Percentiles rank a stretch among this genome's conserved stretches.
Conservation (phyloP, 2,329 filamentous ascomycete genomes). For the Helotiales sp. region DNA sequence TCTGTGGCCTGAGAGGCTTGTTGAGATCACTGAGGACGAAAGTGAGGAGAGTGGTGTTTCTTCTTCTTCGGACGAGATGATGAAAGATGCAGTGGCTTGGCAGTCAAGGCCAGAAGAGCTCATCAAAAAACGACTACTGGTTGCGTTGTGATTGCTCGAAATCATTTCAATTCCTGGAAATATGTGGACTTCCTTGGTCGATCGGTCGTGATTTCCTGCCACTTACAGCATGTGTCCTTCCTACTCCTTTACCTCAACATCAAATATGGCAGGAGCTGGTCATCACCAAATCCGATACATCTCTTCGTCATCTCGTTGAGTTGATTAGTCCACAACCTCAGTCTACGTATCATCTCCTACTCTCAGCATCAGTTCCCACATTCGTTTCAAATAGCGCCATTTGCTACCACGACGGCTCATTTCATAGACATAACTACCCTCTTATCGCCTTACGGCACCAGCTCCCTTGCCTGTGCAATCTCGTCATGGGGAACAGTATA, state of each 20-base stretch:
- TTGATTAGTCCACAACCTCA: not conserved
- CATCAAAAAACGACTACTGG: too few relatives aligned
- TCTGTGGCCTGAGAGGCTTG: conserved; percentile 32
- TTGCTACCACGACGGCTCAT: not conserved
- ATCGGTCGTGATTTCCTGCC: not conserved
- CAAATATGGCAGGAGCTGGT: not conserved
- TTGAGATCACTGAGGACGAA: not conserved
- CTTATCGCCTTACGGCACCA: not conserved
- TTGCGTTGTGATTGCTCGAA: not conserved
- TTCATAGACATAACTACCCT: not conserved
- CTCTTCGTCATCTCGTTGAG: not conserved
- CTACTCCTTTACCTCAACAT: not conserved
- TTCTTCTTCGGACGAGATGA: not conserved
- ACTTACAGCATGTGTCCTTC: not conserved
- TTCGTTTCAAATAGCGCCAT: not conserved
- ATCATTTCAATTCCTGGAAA: not conserved
- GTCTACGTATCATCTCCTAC: not conserved
- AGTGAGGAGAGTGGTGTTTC: not conserved
- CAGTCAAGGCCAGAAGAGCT: not conserved
- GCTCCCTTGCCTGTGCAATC: not conserved
- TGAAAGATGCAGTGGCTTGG: not conserved
- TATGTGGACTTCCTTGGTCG: not conserved
- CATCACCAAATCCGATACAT: not conserved
- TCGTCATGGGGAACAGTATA: not conserved
- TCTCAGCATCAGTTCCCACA: not conserved